phyloP scores from a whole-genome alignment of 306 rosid species.

The Trichosanthes cucumerina region DNA sequence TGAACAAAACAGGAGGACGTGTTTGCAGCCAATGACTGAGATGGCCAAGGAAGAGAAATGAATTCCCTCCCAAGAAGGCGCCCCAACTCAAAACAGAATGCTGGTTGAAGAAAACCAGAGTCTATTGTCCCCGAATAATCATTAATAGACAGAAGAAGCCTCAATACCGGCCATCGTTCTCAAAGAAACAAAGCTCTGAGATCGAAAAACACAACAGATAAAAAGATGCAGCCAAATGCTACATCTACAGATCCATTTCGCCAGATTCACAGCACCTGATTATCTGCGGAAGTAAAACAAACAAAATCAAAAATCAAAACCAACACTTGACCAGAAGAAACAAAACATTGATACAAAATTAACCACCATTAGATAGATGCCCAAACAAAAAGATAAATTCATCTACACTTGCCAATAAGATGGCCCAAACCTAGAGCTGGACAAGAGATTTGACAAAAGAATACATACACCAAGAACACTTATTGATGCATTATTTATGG shows the following conservation, averaged over 20 bases:
- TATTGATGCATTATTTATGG: neutral
- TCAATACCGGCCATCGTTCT: neutral
- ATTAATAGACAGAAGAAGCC: neutral
- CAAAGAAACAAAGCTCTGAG: neutral
- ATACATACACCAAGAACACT: neutral
- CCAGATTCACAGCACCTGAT: constrained; percentile 2
- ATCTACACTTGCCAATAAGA: neutral
- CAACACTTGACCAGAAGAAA: neutral
- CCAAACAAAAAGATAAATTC: neutral
- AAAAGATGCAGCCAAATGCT: constrained; percentile 1
- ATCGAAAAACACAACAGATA: neutral
- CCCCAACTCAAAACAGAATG: constrained; percentile 40
- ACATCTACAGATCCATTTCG: constrained; percentile 6
- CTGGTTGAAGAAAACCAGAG: constrained; percentile 10
- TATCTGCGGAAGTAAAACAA: neutral
- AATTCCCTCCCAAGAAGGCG: constrained; percentile 39
- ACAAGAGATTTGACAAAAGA: neutral
- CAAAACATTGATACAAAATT: neutral
- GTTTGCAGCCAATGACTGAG: constrained; percentile 25
- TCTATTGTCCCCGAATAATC: neutral
- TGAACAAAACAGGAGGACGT: constrained; percentile 4
- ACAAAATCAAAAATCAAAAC: neutral
- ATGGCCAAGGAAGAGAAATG: constrained; percentile 38
- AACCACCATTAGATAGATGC: neutral
- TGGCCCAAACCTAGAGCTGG: neutral